Percentiles rank a stretch among this genome's conserved stretches.
phyloP scores from a whole-genome alignment of 2,329 filamentous ascomycete genomes.

The Monilinia vaccinii-corymbosi region DNA sequence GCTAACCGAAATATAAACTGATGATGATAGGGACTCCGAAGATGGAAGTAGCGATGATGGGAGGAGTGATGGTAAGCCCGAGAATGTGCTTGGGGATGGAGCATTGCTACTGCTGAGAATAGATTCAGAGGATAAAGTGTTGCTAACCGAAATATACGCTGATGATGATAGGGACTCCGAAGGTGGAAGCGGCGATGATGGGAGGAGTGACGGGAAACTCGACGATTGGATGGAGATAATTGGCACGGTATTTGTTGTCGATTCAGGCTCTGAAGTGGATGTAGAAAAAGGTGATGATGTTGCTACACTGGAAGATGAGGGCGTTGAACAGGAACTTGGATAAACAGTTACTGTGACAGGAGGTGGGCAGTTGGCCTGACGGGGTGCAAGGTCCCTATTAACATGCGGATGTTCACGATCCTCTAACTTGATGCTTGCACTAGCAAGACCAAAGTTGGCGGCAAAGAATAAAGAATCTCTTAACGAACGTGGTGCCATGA shows the following conservation, averaged over 20 bases:
- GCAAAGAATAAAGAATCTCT: conserved; percentile 4
- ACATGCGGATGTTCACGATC: not conserved
- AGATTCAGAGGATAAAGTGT: not conserved
- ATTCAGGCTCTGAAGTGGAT: not conserved
- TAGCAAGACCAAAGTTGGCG: conserved; percentile 5
- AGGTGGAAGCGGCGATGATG: not conserved
- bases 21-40: not conserved
- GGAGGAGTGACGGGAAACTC: not conserved
- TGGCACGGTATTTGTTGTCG: not conserved
- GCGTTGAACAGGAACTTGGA: not conserved
- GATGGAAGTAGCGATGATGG: not conserved
- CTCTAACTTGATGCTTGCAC: conserved; percentile 8
- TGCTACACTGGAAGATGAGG: not conserved
- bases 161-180: not conserved
- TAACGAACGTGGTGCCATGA: conserved; percentile 8
- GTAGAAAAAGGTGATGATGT: not conserved
- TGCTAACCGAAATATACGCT: not conserved
- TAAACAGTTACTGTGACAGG: conserved; percentile 1
- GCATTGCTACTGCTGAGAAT: no score
- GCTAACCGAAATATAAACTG: not conserved
- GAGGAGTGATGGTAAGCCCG: no score
- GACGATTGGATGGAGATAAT: not conserved
- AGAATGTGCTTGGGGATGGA: no score
- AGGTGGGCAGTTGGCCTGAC: not conserved
- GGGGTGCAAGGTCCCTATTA: not conserved